A percentile compares a stretch with the other conserved stretches of the same genome.
phyloP scores from a whole-genome alignment of 345 rosid genomes.

The Mercurialis annua region DNA sequence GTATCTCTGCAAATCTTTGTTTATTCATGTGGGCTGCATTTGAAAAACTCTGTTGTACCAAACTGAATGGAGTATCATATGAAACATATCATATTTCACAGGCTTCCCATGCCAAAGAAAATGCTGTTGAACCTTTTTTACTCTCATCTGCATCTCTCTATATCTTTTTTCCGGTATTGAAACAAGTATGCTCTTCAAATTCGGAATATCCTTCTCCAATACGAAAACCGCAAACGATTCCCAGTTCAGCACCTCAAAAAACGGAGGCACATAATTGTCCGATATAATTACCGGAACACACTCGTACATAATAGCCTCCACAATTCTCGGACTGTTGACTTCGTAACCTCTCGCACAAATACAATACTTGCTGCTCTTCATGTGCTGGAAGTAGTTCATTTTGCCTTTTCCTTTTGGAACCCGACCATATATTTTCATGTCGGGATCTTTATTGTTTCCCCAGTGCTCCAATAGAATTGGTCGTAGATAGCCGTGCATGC shows the following conservation, averaged over 20 bases:
- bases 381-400: slow-evolving; percentile 59
- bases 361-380: slow-evolving; percentile 96
- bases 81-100: slow-evolving; percentile 72
- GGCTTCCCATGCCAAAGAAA: slow-evolving; percentile 89
- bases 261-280: slow-evolving; percentile 87
- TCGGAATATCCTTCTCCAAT: slow-evolving; percentile 76
- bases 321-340: slow-evolving; percentile 92
- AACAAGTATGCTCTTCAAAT: slow-evolving; percentile 69
- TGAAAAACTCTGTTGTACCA: slow-evolving; percentile 87
- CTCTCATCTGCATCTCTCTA: slow-evolving; percentile 65
- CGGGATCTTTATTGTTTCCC: slow-evolving; percentile 83
- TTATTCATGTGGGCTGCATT: slow-evolving; percentile 26
- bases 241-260: slow-evolving; percentile 78
- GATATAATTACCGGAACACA: slow-evolving; percentile 95
- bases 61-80: slow-evolving; percentile 89
- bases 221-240: slow-evolving; percentile 85
- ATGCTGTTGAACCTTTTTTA: slow-evolving; percentile 82
- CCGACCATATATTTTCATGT: slow-evolving; percentile 69
- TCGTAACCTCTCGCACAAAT: slow-evolving; percentile 91
- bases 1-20: not conserved
- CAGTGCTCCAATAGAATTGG: slow-evolving; percentile 70
- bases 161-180: slow-evolving; percentile 58
- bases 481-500: slow-evolving; percentile 86
- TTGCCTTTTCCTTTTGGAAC: slow-evolving; percentile 61
- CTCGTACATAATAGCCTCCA: slow-evolving; percentile 80